These are phyloP conservation scores for Mycena alexandri DNA, from an alignment of 768 basidiomycete genomes.

Conservation along the genomic window DNA sequence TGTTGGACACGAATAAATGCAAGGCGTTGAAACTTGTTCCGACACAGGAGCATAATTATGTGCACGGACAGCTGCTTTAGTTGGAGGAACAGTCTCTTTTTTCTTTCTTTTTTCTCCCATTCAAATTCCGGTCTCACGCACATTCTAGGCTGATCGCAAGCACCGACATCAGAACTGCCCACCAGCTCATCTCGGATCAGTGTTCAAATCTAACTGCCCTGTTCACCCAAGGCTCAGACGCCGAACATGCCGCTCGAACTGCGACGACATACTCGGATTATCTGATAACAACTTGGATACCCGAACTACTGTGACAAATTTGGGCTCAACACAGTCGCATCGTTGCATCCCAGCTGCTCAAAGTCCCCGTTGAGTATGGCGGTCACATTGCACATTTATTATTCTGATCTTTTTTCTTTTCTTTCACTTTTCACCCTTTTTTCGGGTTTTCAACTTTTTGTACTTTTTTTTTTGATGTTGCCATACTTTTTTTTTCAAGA, in stretches of 20 bases:
- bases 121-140: neutral
- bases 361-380: conserved; percentile 30
- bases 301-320: conserved; percentile 4
- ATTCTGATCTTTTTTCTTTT: too few species aligned
- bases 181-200: neutral
- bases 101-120: too few species aligned
- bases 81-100: conserved; percentile 2
- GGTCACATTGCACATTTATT: too few species aligned
- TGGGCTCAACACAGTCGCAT: conserved; percentile 3
- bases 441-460: too few species aligned
- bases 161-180: neutral
- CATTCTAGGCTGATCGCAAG: neutral
- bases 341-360: neutral
- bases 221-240: neutral
- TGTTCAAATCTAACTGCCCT: neutral
- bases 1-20: conserved; percentile 17
- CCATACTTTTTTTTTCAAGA: too few species aligned
- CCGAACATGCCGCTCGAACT: neutral
- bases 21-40: conserved; percentile 15
- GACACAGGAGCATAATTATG: neutral
- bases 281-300: conserved; percentile 1
- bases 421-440: too few species aligned
- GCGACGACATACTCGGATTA: neutral
- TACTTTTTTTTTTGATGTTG: too few species aligned
- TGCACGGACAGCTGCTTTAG: conserved; percentile 2